Evolutionary conservation across 2,329 filamentous ascomycete species (phyloP).

Genomic region (Alternaria dauci): DNA sequence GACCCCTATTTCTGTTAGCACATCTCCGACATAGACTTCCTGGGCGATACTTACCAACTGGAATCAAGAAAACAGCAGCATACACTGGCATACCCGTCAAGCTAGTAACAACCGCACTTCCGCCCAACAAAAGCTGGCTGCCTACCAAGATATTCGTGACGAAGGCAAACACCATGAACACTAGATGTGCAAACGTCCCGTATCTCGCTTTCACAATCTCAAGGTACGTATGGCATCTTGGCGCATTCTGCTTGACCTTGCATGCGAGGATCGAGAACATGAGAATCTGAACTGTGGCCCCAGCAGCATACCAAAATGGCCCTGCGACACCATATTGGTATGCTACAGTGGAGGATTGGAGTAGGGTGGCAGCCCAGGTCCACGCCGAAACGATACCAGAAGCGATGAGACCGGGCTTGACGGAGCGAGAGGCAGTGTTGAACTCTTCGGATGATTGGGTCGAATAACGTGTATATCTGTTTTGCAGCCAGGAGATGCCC

Average conservation of each 20-base stretch:
- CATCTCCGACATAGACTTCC: not conserved
- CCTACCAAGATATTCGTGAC: slow-evolving; percentile 57
- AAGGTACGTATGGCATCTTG: slow-evolving; percentile 53
- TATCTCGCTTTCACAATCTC: slow-evolving; percentile 55
- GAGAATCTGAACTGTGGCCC: slow-evolving; percentile 56
- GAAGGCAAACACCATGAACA: slow-evolving; percentile 54
- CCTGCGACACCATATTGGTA: slow-evolving; percentile 45
- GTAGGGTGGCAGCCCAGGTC: slow-evolving; percentile 59
- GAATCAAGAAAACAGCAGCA: slow-evolving; percentile 56
- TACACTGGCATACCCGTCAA: slow-evolving; percentile 56
- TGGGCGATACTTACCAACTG: slow-evolving; percentile 40
- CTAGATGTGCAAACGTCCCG: slow-evolving; percentile 49
- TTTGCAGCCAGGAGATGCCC: slow-evolving; percentile 50
- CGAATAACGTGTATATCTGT: slow-evolving; percentile 48
- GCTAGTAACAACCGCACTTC: slow-evolving; percentile 54
- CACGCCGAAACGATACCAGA: slow-evolving; percentile 60
- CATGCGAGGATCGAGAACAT: slow-evolving; percentile 56
- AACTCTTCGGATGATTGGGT: slow-evolving; percentile 58
- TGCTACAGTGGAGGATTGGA: slow-evolving; percentile 39
- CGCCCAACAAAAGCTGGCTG: slow-evolving; percentile 54
- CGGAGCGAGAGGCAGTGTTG: slow-evolving; percentile 56
- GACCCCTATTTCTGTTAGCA: slow-evolving; percentile 38
- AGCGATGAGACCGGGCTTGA: slow-evolving; percentile 58
- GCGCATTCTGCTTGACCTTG: slow-evolving; percentile 54
- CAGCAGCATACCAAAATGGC: slow-evolving; percentile 54